Conservation (phyloP, 805 yeast genomes). For the Metschnikowia cubensis region DNA sequence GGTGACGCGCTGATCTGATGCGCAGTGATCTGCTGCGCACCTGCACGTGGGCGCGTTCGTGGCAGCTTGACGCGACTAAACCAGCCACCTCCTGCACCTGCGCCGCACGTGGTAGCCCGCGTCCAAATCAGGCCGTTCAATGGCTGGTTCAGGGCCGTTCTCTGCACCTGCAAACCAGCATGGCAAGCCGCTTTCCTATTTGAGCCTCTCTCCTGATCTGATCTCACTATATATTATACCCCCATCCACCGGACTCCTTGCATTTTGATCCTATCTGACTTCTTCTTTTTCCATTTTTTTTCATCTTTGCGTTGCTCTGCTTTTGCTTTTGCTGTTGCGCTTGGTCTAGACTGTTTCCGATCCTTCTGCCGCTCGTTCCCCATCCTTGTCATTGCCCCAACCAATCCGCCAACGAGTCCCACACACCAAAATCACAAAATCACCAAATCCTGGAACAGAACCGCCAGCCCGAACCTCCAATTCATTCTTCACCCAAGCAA, state of each 20-base stretch:
- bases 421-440: too few species aligned
- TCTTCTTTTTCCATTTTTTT: neutral
- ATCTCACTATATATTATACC: neutral
- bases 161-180: conserved; percentile 6
- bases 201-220: conserved; percentile 5
- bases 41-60: neutral
- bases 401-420: too few species aligned
- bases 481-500: too few species aligned
- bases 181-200: conserved; percentile 4
- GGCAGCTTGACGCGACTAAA: conserved; percentile 1
- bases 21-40: neutral
- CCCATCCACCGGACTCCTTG: neutral
- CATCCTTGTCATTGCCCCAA: too few species aligned
- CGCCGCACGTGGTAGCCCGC: neutral
- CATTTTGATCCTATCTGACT: too few species aligned
- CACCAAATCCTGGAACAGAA: too few species aligned
- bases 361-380: too few species aligned
- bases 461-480: too few species aligned
- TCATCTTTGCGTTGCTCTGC: neutral
- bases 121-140: conserved; percentile 3
- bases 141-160: conserved; percentile 7
- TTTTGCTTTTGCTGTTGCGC: too few species aligned
- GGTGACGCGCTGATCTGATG: neutral
- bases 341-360: too few species aligned
- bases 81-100: conserved; percentile 2